phyloP scores from a whole-genome alignment of 1,284 basidiomycete genomes.

The Cerioporus squamosus region DNA sequence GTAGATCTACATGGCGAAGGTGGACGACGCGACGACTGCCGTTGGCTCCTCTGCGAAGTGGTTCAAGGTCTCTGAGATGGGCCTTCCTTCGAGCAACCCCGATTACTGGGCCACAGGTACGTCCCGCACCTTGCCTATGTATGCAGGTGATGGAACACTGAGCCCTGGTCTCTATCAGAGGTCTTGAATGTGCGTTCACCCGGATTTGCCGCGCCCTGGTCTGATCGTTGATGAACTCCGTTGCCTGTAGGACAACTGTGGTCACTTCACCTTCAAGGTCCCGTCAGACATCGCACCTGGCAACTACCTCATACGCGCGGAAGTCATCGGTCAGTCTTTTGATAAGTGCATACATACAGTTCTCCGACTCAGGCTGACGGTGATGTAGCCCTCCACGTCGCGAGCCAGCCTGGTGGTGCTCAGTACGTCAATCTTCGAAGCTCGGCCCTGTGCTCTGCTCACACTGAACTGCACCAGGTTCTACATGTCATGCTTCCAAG shows the following conservation, averaged over 20 bases:
- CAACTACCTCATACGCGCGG: slow-evolving; percentile 55
- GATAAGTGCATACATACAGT: too few species aligned
- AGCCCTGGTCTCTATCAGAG: slow-evolving; percentile 23
- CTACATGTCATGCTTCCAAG: slow-evolving; percentile 57
- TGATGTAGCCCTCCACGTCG: slow-evolving; percentile 48
- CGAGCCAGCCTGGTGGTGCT: slow-evolving; percentile 46
- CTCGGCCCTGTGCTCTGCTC: background rate
- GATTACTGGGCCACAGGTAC: slow-evolving; percentile 49
- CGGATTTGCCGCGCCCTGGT: background rate
- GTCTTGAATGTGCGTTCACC: slow-evolving; percentile 39
- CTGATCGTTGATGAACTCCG: background rate
- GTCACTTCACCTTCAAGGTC: slow-evolving; percentile 54
- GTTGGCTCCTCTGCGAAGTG: slow-evolving; percentile 46
- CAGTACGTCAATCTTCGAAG: slow-evolving; percentile 36
- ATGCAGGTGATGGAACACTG: too few species aligned
- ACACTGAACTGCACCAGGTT: slow-evolving; percentile 31
- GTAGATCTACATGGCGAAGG: slow-evolving; percentile 52
- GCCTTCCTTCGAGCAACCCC: slow-evolving; percentile 49
- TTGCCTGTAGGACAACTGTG: slow-evolving; percentile 48
- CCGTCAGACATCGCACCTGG: slow-evolving; percentile 50
- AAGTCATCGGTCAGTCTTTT: slow-evolving; percentile 37
- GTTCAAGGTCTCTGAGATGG: slow-evolving; percentile 59
- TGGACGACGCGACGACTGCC: slow-evolving; percentile 49
- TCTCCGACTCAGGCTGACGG: too few species aligned
- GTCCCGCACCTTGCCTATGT: background rate